Base-by-base conservation (phyloP, 2,329 filamentous ascomycete species). In the Monascus ruber region DNA sequence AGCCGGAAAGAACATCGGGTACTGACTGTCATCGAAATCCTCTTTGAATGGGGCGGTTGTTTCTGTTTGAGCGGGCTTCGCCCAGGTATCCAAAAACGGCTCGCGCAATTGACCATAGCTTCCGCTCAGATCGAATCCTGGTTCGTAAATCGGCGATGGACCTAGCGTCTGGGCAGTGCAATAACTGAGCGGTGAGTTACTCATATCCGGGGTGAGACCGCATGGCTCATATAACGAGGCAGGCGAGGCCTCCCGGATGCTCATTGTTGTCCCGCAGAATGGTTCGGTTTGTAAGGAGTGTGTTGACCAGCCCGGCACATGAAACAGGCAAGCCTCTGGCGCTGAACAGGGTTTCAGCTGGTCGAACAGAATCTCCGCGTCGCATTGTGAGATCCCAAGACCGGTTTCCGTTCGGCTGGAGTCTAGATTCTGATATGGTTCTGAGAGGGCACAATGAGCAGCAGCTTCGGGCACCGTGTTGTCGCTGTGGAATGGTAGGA, bases 361-460 rank as follows among this genome's bases (percentile, higher is more conserved):
- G n/a, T 46, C 40, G 24, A 47, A 45, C 2, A 44, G 32, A 25
- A 47, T 36, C n/a, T 53, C 52, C n/a, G 51, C 44, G 5, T 45
- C 48, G 38, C 51, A 51, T 33, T 50, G 42, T 7, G 54, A 50
- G 24, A 63, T 59, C 2, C 60, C 62, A 25, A 64, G 41, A 6
- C 60, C 58, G 26, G 49, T 35, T 3, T 43, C 24, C 26, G 44
- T 39, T 29, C 50, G 46, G 24, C 50, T 41, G 41, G 40, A 44
- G 26, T 33, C 33, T 33, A 31, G 17, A 17, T 17, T 17, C 17
- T 17, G 17, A 17, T 17, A 17, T 17, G 17, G 17, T 17, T 17
- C 17, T 17, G 17, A 17, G 17, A 17, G 17, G 17, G 17, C 17
- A 17, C 17, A 17, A 17, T 17, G 17, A 17, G 17, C 17, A 17